Evolutionary conservation across 1,284 basidiomycete genomes (phyloP), one percentile per base, ranked within the genome.

Genomic region (Ganoderma resinaceum): DNA sequence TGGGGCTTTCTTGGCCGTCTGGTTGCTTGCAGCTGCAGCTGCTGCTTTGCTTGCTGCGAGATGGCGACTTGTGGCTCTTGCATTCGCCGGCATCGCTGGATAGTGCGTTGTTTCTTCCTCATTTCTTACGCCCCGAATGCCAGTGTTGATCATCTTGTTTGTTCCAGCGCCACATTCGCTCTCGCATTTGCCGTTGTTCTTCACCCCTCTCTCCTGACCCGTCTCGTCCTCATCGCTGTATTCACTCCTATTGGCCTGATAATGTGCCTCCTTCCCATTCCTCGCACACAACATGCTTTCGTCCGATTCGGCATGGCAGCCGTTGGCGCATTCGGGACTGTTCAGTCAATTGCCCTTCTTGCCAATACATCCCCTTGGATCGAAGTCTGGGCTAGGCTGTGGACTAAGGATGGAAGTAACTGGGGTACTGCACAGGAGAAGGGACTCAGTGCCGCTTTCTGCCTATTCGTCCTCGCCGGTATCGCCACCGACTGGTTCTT

Each of bases 331-430:
- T 89, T 90, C 63, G 87, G 89, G 33, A 68, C 88, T 16, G 78
- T 85, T 12, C 65, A 88, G 40, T 82, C 86, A 9, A 86, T 90
- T 43, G 84, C 89, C 7, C 76, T 91, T 29, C 80, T 91, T 4
- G 76, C 85, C 26, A 77, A 82, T n/a, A 82, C 86, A 0, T 75
- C 81, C 12, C 78, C 84, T 0, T 91, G 89, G 89, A 84, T 84
- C 5, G 84, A 90, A 72, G 82, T 85, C 11, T 91, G 89, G 89
- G 85, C 87, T 62, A 82, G 89, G 16, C 78, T 90, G 3, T 90
- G 87, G 86, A 70, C 87, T 26, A 71, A 70, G 14, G 79, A 86
- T 55, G 84, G 84, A 5, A 74, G 75, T 26, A 80, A 78, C 9
- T 91, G 89, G 89, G 87, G 86, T 0, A 83, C 83, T 0, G 72